phyloP scores from a whole-genome alignment of 768 basidiomycete genomes.

The Kwoniella heveanensis region DNA sequence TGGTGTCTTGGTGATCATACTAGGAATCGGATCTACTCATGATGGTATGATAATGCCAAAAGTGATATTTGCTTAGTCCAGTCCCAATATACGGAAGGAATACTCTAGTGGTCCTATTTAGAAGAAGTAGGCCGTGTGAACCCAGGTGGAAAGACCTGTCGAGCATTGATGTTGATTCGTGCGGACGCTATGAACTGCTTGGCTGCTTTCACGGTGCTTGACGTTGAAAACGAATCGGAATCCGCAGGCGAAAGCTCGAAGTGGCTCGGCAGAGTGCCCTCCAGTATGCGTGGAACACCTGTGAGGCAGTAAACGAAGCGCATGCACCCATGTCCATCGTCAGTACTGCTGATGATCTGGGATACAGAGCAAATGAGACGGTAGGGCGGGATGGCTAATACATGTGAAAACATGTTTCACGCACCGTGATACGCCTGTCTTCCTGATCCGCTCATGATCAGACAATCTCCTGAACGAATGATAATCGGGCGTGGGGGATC shows the following conservation, averaged over 20 bases:
- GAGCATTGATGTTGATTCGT: conserved; percentile 86
- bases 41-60: too few species aligned
- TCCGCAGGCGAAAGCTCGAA: conserved; percentile 45
- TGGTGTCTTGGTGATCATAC: too few species aligned
- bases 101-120: not conserved
- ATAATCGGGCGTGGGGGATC: conserved; percentile 75
- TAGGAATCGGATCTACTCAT: too few species aligned
- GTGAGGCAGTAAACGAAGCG: not conserved
- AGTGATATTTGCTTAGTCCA: too few species aligned
- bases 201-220: conserved; percentile 22
- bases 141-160: conserved; percentile 63
- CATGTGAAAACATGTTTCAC: conserved; percentile 32
- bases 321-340: not conserved
- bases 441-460: conserved; percentile 90
- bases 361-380: too few species aligned
- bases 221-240: conserved; percentile 10
- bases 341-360: not conserved
- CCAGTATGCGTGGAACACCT: conserved; percentile 88
- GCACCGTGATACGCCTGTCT: conserved; percentile 90
- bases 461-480: conserved; percentile 83
- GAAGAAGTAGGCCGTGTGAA: conserved; percentile 26
- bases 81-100: too few species aligned
- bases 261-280: conserved; percentile 68
- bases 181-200: conserved; percentile 46
- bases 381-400: too few species aligned